Percentiles rank a stretch among this genome's conserved stretches.
phyloP scores from a whole-genome alignment of 2,329 filamentous ascomycete genomes.

The Fusarium udum region DNA sequence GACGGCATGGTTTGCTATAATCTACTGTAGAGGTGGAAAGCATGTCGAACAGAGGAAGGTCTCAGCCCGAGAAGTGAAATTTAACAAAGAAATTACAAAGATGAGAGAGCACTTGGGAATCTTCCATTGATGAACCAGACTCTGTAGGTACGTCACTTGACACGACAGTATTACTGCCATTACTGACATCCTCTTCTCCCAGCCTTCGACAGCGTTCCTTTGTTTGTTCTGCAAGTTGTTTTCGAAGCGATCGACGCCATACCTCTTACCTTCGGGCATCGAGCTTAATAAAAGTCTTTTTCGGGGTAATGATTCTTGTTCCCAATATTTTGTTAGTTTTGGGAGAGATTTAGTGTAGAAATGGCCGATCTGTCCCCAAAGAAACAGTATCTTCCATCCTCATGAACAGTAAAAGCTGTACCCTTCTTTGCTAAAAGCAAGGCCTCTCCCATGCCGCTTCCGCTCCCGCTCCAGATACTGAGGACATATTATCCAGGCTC shows the following conservation, averaged over 20 bases:
- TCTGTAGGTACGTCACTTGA: background rate
- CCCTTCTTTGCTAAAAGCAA: accelerated
- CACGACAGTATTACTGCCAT: background rate
- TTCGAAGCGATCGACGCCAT: background rate
- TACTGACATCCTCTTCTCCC: background rate
- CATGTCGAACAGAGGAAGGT: background rate
- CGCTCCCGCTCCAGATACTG: background rate
- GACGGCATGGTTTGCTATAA: accelerated
- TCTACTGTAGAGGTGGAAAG: background rate
- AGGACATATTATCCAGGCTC: background rate
- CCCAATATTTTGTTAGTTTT: background rate
- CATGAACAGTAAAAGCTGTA: background rate
- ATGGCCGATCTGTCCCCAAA: accelerated
- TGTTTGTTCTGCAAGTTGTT: background rate
- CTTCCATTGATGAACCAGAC: background rate
- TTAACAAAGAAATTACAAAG: accelerated
- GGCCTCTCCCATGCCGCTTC: background rate
- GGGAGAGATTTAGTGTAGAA: background rate
- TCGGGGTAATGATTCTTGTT: background rate
- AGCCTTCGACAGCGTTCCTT: background rate
- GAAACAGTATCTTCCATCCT: background rate
- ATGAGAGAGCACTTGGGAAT: background rate
- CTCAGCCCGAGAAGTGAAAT: background rate
- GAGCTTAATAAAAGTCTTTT: background rate
- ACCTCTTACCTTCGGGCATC: background rate